Percentiles rank a stretch among this genome's conserved stretches.
Conservation (phyloP, 139 green algal species). For the Choricystis sp. region DNA sequence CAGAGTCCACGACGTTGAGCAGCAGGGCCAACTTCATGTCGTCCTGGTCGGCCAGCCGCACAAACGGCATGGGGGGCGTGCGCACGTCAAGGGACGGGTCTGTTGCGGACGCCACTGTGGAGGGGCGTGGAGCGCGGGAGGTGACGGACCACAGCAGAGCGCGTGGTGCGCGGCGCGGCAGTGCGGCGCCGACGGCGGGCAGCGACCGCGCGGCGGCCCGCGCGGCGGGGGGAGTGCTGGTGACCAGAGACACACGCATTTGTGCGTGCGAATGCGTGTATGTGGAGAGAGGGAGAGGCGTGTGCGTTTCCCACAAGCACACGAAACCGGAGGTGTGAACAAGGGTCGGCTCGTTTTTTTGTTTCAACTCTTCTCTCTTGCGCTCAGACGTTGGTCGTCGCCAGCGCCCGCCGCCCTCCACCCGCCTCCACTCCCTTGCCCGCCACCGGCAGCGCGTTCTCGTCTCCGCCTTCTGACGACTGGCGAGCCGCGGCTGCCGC, state of each 20-base stretch:
- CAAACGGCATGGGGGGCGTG: slow-evolving; percentile 60
- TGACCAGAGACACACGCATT: background rate
- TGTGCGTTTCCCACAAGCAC: too few species aligned
- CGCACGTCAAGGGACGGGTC: slow-evolving; percentile 1
- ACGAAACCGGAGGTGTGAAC: background rate
- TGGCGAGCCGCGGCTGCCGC: too few species aligned
- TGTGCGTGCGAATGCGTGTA: background rate
- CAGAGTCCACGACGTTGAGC: slow-evolving; percentile 74
- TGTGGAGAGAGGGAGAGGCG: too few species aligned
- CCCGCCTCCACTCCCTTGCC: background rate
- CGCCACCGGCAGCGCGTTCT: background rate
- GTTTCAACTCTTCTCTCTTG: background rate
- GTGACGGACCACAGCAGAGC: background rate
- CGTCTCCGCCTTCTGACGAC: too few species aligned
- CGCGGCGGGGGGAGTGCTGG: background rate
- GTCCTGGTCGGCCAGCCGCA: slow-evolving; percentile 68
- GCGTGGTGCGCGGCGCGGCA: background rate
- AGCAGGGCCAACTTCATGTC: slow-evolving; percentile 86
- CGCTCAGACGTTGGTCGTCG: background rate
- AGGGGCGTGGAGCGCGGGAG: background rate
- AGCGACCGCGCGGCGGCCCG: background rate
- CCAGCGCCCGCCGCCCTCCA: background rate
- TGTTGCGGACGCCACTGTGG: background rate
- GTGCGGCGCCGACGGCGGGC: background rate
- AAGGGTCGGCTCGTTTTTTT: background rate